Evolutionary conservation across 495 filamentous ascomycete species (phyloP).

Genomic region (Cudoniella acicularis): DNA sequence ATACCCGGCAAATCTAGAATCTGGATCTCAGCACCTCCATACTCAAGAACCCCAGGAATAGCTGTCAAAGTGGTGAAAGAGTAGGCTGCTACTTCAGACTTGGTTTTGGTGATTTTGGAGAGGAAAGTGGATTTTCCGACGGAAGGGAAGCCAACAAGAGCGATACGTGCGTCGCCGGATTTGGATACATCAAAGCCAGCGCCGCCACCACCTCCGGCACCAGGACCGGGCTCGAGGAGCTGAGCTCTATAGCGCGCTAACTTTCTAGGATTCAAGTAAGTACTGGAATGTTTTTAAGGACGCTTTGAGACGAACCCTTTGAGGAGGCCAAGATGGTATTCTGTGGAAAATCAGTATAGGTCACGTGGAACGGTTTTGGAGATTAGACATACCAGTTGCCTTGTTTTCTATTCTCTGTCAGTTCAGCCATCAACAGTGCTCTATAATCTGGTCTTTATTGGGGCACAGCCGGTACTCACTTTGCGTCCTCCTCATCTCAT

Average conservation of each 20-base stretch:
- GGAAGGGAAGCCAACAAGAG: slow-evolving; percentile 95
- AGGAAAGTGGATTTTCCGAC: slow-evolving; percentile 99
- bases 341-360: slow-evolving; percentile 41
- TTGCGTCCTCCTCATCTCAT: slow-evolving; percentile 98
- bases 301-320: slow-evolving; percentile 69
- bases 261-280: slow-evolving; percentile 65
- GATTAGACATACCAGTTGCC: slow-evolving; percentile 72
- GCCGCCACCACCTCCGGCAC: slow-evolving; percentile 68
- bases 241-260: slow-evolving; percentile 93
- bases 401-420: slow-evolving; percentile 76
- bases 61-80: slow-evolving; percentile 97
- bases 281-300: not conserved
- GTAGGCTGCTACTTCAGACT: slow-evolving; percentile 93
- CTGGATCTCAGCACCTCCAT: slow-evolving; percentile 97
- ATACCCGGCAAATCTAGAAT: slow-evolving; percentile 98
- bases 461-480: slow-evolving; percentile 58
- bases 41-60: slow-evolving; percentile 96
- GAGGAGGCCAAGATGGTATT: slow-evolving; percentile 96
- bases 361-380: slow-evolving; percentile 1
- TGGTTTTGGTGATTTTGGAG: slow-evolving; percentile 98
- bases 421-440: no score
- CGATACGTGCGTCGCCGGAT: slow-evolving; percentile 94
- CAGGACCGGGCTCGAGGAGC: slow-evolving; percentile 85
- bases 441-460: no score
- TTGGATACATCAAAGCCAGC: slow-evolving; percentile 96